Evolutionary conservation across 805 yeast genomes (phyloP).

Genomic region (Ogataea nakhonphanomensis): DNA sequence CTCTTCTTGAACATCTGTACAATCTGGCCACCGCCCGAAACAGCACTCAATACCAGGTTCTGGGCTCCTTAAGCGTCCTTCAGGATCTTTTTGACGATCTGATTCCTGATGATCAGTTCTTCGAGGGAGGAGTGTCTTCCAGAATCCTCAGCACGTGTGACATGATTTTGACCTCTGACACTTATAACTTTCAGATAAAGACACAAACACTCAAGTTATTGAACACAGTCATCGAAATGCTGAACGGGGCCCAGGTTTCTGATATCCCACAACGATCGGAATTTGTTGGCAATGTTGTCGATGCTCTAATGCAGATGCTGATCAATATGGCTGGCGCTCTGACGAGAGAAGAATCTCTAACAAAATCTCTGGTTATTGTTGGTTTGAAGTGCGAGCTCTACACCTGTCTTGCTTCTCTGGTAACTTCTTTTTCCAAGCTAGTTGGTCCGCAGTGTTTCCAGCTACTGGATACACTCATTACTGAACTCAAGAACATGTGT

Average conservation of each 20-base stretch:
- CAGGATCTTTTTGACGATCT: conserved; percentile 83
- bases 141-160: conserved; percentile 51
- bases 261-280: conserved; percentile 35
- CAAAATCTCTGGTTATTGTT: conserved; percentile 19
- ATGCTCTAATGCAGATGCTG: conserved; percentile 27
- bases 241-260: conserved; percentile 49
- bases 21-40: conserved; percentile 27
- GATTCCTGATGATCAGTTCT: conserved; percentile 81
- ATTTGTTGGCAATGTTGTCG: conserved; percentile 33
- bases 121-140: conserved; percentile 66
- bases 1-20: conserved; percentile 49
- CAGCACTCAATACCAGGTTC: conserved; percentile 32
- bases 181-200: conserved; percentile 36
- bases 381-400: conserved; percentile 30
- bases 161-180: conserved; percentile 33
- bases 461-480: conserved; percentile 13
- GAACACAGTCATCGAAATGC: conserved; percentile 48
- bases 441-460: conserved; percentile 11
- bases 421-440: conserved; percentile 24
- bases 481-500: conserved; percentile 21
- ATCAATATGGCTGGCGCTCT: conserved; percentile 11
- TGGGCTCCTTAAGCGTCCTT: conserved; percentile 58
- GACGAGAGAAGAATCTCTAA: conserved; percentile 1
- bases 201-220: conserved; percentile 50
- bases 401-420: conserved; percentile 24